Evolutionary conservation across 352 stramenopile species (phyloP).

Genomic region (Phytophthora rubi): DNA sequence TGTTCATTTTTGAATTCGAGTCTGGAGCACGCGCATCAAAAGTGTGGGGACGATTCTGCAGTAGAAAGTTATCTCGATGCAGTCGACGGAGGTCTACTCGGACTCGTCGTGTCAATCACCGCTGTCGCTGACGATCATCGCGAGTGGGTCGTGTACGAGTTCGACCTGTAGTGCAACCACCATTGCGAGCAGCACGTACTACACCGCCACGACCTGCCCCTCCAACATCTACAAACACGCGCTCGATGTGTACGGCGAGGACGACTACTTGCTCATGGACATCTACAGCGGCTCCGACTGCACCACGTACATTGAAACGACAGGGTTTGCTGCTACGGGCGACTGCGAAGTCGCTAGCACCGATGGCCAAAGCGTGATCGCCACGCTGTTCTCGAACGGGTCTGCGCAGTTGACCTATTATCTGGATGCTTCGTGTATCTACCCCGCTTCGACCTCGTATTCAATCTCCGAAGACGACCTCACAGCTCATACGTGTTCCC

Average conservation of each 20-base stretch:
- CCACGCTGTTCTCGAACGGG: slow-evolving; percentile 31
- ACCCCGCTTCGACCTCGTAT: background rate
- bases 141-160: slow-evolving; percentile 12
- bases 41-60: background rate
- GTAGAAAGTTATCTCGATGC: slow-evolving; percentile 13
- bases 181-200: slow-evolving; percentile 29
- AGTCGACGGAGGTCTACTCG: slow-evolving; percentile 38
- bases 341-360: slow-evolving; percentile 30
- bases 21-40: slow-evolving; percentile 6
- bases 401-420: slow-evolving; percentile 38
- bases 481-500: slow-evolving; percentile 14
- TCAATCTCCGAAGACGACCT: slow-evolving; percentile 24
- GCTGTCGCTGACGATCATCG: slow-evolving; percentile 22
- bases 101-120: slow-evolving; percentile 34
- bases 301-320: slow-evolving; percentile 30
- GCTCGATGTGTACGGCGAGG: slow-evolving; percentile 23
- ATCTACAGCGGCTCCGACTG: slow-evolving; percentile 31
- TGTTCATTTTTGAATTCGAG: slow-evolving; percentile 32
- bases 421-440: slow-evolving; percentile 21
- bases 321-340: slow-evolving; percentile 19
- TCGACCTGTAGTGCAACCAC: slow-evolving; percentile 19
- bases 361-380: slow-evolving; percentile 30
- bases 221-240: slow-evolving; percentile 30
- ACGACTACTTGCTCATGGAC: slow-evolving; percentile 34
- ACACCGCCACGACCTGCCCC: slow-evolving; percentile 28